Base-by-base conservation (phyloP, 2,329 filamentous ascomycete genomes). In the Claviceps purpurea region DNA sequence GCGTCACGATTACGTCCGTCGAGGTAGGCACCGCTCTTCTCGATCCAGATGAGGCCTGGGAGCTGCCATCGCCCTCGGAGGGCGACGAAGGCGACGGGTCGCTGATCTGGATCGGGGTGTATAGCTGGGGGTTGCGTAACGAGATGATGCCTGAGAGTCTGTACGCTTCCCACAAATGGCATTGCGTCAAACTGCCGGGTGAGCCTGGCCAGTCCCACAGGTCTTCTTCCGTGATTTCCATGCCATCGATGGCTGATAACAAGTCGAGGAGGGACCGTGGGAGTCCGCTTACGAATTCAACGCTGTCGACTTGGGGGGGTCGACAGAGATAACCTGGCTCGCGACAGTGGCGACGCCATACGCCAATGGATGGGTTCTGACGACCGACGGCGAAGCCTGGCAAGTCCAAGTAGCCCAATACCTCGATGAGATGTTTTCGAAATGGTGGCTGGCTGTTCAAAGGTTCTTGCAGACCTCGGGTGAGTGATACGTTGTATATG, bases 141-240 rank as follows among this genome's bases (percentile, higher is more conserved):
- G 49, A 50, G 20, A 50, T 18, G 22, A 50, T 30, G 42, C 16
- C 49, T 16, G 49, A 30, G 4, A 50, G 22, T 39, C 42, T 26
- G 16, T 50, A 50, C 2, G 49, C 49, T 24, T 50, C 49, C 49
- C 49, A 50, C 20, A 50, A 26, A 30, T 50, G 49, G 20, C 34
- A 50, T 30, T 50, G 49, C 13, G 41, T 38, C 10, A 46, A 18
- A n/a, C 49, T 50, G 4, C 49, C 49, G 1, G 42, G 30, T 4
- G 49, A 42, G 34, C 49, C 49, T 6, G 49, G 49, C 49, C 49
- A 50, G 42, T 50, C 42, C 49, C 49, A 50, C 11, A 50, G 34
- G 34, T 50, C 49, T 11, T 50, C 42, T 11, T 50, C 49, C 41
- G 42, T n/a, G 8, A 50, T 45, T 10, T 50, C 49, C 20, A 5